Conservation (phyloP, 768 basidiomycete genomes). For the Rossbeevera mucosa region DNA sequence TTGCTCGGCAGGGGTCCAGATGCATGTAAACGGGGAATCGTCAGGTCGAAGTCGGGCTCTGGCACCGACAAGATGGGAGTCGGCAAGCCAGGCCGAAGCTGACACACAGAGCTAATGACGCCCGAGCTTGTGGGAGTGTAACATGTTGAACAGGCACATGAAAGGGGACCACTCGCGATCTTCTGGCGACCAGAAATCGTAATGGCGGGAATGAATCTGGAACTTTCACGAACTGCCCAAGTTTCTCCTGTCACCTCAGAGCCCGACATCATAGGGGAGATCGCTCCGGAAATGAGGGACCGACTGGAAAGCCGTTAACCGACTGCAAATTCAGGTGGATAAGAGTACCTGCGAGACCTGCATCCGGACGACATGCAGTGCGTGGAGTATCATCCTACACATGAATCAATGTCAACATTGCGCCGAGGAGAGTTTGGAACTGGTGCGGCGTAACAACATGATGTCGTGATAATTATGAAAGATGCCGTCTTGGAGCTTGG, state of each 20-base stretch:
- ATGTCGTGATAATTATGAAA: conserved; percentile 42
- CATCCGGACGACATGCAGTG: conserved; percentile 54
- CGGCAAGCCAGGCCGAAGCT: conserved; percentile 65
- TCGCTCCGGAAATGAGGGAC: conserved; percentile 61
- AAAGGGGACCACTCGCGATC: no score
- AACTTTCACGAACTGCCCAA: no score
- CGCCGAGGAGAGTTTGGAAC: neutral
- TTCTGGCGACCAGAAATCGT: conserved; percentile 40
- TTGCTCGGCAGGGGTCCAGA: conserved; percentile 57
- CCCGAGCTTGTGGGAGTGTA: conserved; percentile 43
- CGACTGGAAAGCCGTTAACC: conserved; percentile 58
- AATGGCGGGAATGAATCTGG: no score
- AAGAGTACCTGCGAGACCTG: conserved; percentile 49
- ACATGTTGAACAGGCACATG: no score
- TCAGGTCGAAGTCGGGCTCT: conserved; percentile 30
- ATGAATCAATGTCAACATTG: neutral
- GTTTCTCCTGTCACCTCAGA: conserved; percentile 41
- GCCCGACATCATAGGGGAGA: conserved; percentile 56
- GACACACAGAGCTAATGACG: conserved; percentile 57
- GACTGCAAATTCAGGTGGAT: conserved; percentile 57
- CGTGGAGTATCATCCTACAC: conserved; percentile 47
- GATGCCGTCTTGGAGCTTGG: conserved; percentile 44
- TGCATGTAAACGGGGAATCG: conserved; percentile 41
- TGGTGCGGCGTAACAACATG: conserved; percentile 20
- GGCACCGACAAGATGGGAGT: conserved; percentile 53